Percentiles rank a stretch among this genome's conserved stretches.
phyloP scores from a whole-genome alignment of 768 basidiomycete species.

The Pulveroboletus sp. region DNA sequence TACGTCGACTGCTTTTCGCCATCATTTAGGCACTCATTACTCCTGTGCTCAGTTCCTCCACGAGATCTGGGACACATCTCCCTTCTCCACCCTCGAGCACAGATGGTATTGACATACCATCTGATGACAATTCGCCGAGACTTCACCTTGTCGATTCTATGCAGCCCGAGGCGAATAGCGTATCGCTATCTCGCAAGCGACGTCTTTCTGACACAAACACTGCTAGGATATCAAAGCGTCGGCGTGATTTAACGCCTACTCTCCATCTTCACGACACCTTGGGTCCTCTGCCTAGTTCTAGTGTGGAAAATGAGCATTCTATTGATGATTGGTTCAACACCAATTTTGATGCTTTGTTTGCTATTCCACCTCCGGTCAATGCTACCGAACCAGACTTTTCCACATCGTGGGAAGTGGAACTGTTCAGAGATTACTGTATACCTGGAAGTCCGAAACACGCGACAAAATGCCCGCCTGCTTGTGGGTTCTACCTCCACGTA shows the following conservation, averaged over 20 bases:
- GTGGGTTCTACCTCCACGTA: constrained; percentile 2
- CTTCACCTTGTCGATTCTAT: background rate
- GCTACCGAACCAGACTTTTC: constrained; percentile 24
- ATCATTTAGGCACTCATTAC: accelerated
- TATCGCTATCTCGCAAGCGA: constrained; percentile 29
- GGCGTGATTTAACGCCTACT: constrained; percentile 9
- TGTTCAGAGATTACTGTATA: constrained; percentile 29
- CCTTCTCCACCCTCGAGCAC: constrained; percentile 16
- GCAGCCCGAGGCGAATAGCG: background rate
- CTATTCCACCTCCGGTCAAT: constrained; percentile 25
- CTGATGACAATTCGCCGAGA: background rate
- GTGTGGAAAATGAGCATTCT: constrained; percentile 15
- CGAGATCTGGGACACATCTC: background rate
- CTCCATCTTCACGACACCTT: constrained; percentile 30
- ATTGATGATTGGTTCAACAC: constrained; percentile 36
- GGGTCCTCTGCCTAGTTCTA: constrained; percentile 23
- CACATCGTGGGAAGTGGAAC: constrained; percentile 29
- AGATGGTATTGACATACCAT: background rate
- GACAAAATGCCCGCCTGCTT: background rate
- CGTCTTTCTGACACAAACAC: constrained; percentile 32
- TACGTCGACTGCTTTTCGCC: background rate
- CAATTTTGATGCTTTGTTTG: constrained; percentile 22
- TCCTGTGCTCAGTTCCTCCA: background rate
- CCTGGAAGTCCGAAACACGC: background rate
- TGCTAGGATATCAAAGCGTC: constrained; percentile 24